Base-by-base conservation (phyloP, 441 rosid species). In the Raphanus hybrid region DNA sequence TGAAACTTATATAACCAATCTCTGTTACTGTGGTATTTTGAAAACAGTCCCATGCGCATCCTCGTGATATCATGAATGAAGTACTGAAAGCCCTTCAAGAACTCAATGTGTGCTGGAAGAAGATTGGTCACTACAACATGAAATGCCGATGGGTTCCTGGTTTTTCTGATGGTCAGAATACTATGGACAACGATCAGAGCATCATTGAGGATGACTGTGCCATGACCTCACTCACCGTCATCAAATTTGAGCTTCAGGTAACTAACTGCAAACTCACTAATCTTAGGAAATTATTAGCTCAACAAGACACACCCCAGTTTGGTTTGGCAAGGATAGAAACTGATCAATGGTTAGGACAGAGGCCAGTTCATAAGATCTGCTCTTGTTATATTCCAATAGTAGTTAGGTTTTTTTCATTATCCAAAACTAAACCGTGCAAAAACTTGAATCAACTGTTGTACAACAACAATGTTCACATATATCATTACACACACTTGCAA, bases 241-340 rank as follows among this genome's bases (percentile, higher is more conserved):
- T 96, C 77, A 96, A 96, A 88, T 93, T 96, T 74, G 97, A 93
- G 83, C 89, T 96, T 73, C 97, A 96, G 98, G 99, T 93, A 88
- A 74, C n/a, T n/a, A n/a, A n/a, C 71, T 34, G 12, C 70, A 71
- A 63, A 48, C 66, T 54, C 37, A 29, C 50, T 20, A 32, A 18
- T 45, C 20, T 72, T 72, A 18, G 52, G 15, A 66, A 9, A 54
- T 1, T 18, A 48, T 26, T 45, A 16, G 59, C 48, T 70, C 23
- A 27, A 62, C 45, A 37, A 52, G 15, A 54, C 27, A 14, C 43
- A 5, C 20, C 5, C 10, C 39, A 55, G 26, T 16, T 20, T 8
- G 60, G 60, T 55, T 55, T 18, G 59, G 23, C 10, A 5, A 5
- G 57, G 23, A 52, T 50, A 54, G 8, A 6, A 55, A 8, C 60